phyloP scores from a whole-genome alignment of 768 basidiomycete species.

The Leccinum subgranulosum region DNA sequence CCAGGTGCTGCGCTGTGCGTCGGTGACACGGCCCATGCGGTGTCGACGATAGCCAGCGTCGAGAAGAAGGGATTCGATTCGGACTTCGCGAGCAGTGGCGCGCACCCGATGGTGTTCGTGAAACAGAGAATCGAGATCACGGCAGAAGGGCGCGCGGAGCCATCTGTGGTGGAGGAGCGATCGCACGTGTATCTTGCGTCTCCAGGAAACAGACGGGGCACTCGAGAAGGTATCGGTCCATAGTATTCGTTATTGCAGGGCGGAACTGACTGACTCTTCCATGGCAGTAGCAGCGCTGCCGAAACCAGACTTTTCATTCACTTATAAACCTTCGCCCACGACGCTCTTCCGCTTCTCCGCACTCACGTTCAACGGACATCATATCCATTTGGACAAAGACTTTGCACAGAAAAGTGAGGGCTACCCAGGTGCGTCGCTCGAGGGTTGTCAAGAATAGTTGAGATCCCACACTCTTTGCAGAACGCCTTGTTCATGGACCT shows the following conservation, averaged over 20 bases:
- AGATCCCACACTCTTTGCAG: slow-evolving; percentile 34
- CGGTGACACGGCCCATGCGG: slow-evolving; percentile 50
- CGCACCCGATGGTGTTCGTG: slow-evolving; percentile 71
- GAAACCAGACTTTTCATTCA: slow-evolving; percentile 55
- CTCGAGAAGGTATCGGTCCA: slow-evolving; percentile 42
- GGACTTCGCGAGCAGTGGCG: slow-evolving; percentile 35
- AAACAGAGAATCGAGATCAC: slow-evolving; percentile 58
- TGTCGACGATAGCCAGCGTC: slow-evolving; percentile 46
- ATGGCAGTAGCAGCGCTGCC: slow-evolving; percentile 51
- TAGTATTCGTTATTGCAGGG: not conserved
- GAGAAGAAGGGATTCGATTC: slow-evolving; percentile 57
- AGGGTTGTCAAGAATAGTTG: not conserved
- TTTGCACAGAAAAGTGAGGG: slow-evolving; percentile 67
- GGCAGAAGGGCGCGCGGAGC: slow-evolving; percentile 39
- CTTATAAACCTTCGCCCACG: slow-evolving; percentile 61
- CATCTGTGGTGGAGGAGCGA: slow-evolving; percentile 60
- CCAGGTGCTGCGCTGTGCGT: slow-evolving; percentile 42
- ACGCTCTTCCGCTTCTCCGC: slow-evolving; percentile 86
- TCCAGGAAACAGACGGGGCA: slow-evolving; percentile 27
- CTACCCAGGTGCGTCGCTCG: slow-evolving; percentile 51
- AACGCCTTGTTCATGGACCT: slow-evolving; percentile 83
- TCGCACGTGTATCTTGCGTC: slow-evolving; percentile 63
- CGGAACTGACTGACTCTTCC: not conserved
- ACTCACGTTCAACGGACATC: slow-evolving; percentile 81
- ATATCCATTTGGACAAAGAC: slow-evolving; percentile 78